Evolutionary conservation across 1,139 yeast species (phyloP).

Genomic region (Hyphopichia burtonii): DNA sequence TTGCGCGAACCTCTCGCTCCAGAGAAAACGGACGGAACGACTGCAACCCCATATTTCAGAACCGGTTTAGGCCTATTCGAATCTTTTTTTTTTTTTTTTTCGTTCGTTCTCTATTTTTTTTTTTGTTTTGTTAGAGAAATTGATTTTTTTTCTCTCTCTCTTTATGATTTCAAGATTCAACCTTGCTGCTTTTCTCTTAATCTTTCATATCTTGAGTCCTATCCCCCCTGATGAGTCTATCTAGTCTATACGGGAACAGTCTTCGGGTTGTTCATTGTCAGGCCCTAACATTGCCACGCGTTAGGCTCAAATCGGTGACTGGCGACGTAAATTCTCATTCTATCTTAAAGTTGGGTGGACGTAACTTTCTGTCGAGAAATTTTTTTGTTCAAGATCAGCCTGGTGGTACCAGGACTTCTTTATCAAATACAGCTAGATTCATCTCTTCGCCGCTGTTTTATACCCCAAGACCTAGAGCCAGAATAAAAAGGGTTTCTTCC

Average conservation of each 20-base stretch:
- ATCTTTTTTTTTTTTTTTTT: no score
- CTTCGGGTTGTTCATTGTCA: background rate
- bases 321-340: background rate
- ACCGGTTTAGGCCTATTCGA: no score
- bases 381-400: background rate
- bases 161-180: no score
- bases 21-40: no score
- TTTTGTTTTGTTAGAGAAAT: no score
- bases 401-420: background rate
- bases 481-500: background rate
- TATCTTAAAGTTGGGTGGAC: background rate
- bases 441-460: background rate
- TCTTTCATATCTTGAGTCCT: no score
- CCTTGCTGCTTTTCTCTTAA: background rate
- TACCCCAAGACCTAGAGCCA: background rate
- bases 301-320: background rate
- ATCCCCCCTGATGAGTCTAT: background rate
- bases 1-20: no score
- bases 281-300: background rate
- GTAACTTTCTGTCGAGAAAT: background rate
- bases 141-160: no score
- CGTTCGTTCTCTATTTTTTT: no score
- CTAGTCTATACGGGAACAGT: background rate
- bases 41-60: no score
- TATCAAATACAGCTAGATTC: background rate